Evolutionary conservation across 2,329 filamentous ascomycete species (phyloP).

Genomic region (Diaporthe humulicola): DNA sequence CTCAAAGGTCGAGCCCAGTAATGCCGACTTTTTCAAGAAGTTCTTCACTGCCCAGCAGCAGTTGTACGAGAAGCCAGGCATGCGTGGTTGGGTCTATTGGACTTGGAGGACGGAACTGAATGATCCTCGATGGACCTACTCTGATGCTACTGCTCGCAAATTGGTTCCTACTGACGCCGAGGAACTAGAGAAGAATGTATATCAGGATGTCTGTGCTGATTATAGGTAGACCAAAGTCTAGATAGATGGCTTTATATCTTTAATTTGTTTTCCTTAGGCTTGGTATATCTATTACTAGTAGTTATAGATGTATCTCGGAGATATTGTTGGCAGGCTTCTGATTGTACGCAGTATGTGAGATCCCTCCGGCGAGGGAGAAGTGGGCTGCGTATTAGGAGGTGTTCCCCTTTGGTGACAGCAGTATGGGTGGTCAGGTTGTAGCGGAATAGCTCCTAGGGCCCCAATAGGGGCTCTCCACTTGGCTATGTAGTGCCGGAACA

Average conservation of each 20-base stretch:
- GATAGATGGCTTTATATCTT: neutral
- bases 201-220: neutral
- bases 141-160: neutral
- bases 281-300: too few relatives aligned
- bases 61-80: conserved; percentile 57
- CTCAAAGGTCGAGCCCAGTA: conserved; percentile 42
- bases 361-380: too few relatives aligned
- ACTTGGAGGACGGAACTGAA: conserved; percentile 63
- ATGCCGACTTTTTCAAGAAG: conserved; percentile 64
- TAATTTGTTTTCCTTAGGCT: too few relatives aligned
- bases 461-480: too few relatives aligned
- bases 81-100: conserved; percentile 66
- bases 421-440: too few relatives aligned
- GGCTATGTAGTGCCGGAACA: too few relatives aligned
- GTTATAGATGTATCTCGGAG: too few relatives aligned
- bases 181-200: neutral
- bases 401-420: too few relatives aligned
- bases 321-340: too few relatives aligned
- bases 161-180: neutral
- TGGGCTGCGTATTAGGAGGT: too few relatives aligned
- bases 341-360: too few relatives aligned
- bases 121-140: conserved; percentile 55
- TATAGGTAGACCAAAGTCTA: neutral
- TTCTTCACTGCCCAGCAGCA: conserved; percentile 58
- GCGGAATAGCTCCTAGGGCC: too few relatives aligned